phyloP scores from a whole-genome alignment of 2,329 filamentous ascomycete species.

The Fusarium avenaceum region DNA sequence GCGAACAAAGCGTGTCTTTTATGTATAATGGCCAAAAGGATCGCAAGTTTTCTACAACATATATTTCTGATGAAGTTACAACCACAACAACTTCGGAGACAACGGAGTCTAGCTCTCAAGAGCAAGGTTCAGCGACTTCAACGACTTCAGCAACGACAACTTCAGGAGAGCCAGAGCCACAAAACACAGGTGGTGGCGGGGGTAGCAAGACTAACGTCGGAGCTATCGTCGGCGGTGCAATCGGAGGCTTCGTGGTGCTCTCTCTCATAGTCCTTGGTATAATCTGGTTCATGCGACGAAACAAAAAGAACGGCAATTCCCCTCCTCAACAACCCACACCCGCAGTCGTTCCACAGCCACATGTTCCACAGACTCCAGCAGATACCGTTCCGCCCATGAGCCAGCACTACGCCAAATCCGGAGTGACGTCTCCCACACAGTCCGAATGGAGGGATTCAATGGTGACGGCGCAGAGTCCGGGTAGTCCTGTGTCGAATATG shows the following conservation, averaged over 20 bases:
- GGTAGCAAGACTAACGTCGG: constrained; percentile 16
- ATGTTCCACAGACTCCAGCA: not conserved
- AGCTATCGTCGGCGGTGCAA: constrained; percentile 27
- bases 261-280: constrained; percentile 14
- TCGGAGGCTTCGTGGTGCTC: constrained; percentile 25
- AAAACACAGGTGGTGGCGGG: not conserved
- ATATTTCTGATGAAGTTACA: not conserved
- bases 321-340: not conserved
- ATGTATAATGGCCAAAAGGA: constrained; percentile 19
- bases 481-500: constrained; percentile 22
- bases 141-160: not conserved
- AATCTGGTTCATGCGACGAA: constrained; percentile 21
- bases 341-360: not conserved
- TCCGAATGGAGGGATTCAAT: constrained; percentile 31
- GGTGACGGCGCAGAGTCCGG: not conserved
- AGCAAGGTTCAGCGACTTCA: not conserved
- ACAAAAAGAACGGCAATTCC: constrained; percentile 6
- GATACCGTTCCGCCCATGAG: constrained; percentile 8
- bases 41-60: constrained; percentile 5
- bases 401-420: constrained; percentile 17
- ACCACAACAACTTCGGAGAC: not conserved
- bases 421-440: constrained; percentile 3
- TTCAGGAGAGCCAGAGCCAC: not conserved
- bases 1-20: constrained; percentile 19
- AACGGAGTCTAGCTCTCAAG: not conserved